These are phyloP conservation scores for Stemphylium vesicarium DNA, from an alignment of 2,329 filamentous ascomycete species.

Conservation along the genomic window DNA sequence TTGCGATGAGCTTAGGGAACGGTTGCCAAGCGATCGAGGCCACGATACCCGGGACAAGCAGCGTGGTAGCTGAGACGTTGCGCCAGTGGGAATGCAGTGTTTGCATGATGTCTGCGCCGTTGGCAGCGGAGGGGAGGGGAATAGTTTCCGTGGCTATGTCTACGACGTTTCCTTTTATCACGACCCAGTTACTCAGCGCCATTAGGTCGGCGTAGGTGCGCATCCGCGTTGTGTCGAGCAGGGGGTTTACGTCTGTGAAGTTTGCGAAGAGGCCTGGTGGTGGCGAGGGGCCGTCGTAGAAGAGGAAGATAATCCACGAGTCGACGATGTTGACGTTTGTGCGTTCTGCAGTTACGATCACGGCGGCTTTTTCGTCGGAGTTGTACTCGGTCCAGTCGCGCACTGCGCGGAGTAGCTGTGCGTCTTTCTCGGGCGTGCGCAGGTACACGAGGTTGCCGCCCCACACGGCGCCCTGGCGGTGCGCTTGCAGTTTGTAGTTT, in stretches of 20 bases:
- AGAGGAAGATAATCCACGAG: slow-evolving; percentile 42
- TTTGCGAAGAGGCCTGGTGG: slow-evolving; percentile 62
- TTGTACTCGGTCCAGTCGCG: slow-evolving; percentile 63
- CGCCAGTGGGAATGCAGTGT: slow-evolving; percentile 41
- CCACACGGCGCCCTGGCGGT: slow-evolving; percentile 48
- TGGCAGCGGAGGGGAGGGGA: slow-evolving; percentile 33
- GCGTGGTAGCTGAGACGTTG: slow-evolving; percentile 28
- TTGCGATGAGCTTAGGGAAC: slow-evolving; percentile 38
- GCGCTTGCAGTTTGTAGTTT: slow-evolving; percentile 34
- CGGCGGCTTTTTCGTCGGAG: slow-evolving; percentile 51
- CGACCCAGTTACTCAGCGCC: slow-evolving; percentile 53
- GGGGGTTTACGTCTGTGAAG: slow-evolving; percentile 58
- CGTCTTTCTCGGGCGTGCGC: slow-evolving; percentile 44
- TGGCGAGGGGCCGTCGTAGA: slow-evolving; percentile 46
- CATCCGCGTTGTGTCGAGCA: slow-evolving; percentile 55
- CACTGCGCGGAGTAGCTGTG: slow-evolving; percentile 55
- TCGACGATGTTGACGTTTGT: slow-evolving; percentile 37
- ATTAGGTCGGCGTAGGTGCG: slow-evolving; percentile 58
- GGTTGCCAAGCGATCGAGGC: slow-evolving; percentile 47
- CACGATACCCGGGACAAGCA: slow-evolving; percentile 40
- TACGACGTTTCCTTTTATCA: slow-evolving; percentile 42
- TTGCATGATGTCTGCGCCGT: slow-evolving; percentile 35
- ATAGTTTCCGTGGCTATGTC: slow-evolving; percentile 46
- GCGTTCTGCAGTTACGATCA: slow-evolving; percentile 40
- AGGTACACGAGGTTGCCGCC: slow-evolving; percentile 56